These are phyloP conservation scores for Chytriomyces confervae DNA, from an alignment of 192 early-diverging fungal genomes.

Conservation along the genomic window DNA sequence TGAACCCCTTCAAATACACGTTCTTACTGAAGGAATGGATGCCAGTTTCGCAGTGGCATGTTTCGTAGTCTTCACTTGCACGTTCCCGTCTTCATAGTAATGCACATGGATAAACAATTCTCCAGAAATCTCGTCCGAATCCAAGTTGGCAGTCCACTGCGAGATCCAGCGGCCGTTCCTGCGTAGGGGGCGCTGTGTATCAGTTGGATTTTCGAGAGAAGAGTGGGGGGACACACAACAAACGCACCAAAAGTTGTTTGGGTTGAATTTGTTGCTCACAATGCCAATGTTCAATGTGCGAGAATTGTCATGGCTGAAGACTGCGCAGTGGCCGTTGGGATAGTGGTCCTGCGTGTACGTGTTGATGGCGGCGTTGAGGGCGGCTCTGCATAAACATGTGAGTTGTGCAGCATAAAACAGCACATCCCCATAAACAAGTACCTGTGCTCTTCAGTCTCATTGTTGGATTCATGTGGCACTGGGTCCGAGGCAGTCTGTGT, in stretches of 20 bases:
- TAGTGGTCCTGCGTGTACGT: conserved; percentile 81
- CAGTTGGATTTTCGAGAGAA: too few relatives aligned
- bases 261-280: conserved; percentile 91
- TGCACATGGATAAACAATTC: conserved; percentile 83
- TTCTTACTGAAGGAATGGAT: conserved; percentile 1
- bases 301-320: conserved; percentile 62
- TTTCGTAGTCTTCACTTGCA: conserved; percentile 86
- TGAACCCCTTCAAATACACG: neutral
- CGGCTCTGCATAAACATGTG: conserved; percentile 37
- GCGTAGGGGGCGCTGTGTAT: neutral
- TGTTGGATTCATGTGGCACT: conserved; percentile 41
- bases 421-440: conserved; percentile 10
- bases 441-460: conserved; percentile 48
- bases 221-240: neutral
- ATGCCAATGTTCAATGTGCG: conserved; percentile 64
- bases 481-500: conserved; percentile 56
- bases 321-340: conserved; percentile 72
- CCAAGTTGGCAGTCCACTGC: conserved; percentile 73
- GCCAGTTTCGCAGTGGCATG: conserved; percentile 51
- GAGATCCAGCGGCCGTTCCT: conserved; percentile 95
- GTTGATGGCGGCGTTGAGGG: conserved; percentile 67
- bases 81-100: conserved; percentile 99
- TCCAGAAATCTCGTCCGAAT: conserved; percentile 69
- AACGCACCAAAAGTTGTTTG: conserved; percentile 87
- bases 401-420: neutral